Conservation (phyloP, 106 monocot genomes). For the Agapanthus africanus region DNA sequence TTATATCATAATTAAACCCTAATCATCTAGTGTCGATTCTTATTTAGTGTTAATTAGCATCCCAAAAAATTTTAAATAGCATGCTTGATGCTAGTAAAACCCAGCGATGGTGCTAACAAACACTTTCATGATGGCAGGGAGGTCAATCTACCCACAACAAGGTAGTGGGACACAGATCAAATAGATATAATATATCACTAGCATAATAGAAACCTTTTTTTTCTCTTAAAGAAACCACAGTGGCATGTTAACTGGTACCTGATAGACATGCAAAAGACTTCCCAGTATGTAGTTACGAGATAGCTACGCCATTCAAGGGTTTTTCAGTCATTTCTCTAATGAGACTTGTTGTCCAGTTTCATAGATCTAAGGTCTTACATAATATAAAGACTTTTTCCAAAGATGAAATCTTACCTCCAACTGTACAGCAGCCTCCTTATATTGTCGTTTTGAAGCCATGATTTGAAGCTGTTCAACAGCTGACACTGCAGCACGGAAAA, state of each 20-base stretch:
- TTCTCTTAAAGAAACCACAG: background rate
- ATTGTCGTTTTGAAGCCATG: conserved; percentile 97
- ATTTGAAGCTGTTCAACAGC: conserved; percentile 99
- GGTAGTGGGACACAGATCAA: background rate
- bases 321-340: background rate
- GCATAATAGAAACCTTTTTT: background rate
- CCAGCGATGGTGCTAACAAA: too few relatives aligned
- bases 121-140: background rate
- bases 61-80: too few relatives aligned
- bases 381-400: background rate
- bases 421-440: conserved; percentile 97
- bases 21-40: too few relatives aligned
- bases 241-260: background rate
- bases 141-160: background rate
- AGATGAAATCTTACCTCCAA: conserved; percentile 65
- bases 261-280: background rate
- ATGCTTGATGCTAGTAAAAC: too few relatives aligned
- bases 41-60: too few relatives aligned
- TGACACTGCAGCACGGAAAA: conserved; percentile 59
- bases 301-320: background rate
- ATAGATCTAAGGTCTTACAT: background rate
- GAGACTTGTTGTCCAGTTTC: background rate
- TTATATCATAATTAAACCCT: too few relatives aligned
- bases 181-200: background rate
- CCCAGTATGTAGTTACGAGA: background rate